A percentile compares a stretch with the other conserved stretches of the same genome.
These are phyloP conservation scores for Trichoderma virens DNA, from an alignment of 495 filamentous ascomycete species.

Conservation along the genomic window DNA sequence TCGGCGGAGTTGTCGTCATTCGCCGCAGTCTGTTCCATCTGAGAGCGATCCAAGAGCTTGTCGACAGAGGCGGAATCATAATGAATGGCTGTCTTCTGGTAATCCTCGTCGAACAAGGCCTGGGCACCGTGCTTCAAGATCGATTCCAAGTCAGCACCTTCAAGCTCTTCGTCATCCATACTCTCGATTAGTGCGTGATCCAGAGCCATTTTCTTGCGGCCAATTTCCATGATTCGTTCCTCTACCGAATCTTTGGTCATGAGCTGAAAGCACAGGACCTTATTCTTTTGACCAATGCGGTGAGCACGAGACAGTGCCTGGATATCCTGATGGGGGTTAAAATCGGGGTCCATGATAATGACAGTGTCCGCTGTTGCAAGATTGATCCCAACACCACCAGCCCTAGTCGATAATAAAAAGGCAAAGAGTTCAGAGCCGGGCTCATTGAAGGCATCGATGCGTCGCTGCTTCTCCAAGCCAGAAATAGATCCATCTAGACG, in stretches of 20 bases:
- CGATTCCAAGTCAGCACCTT: conserved; percentile 69
- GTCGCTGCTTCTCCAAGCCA: conserved; percentile 79
- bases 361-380: conserved; percentile 95
- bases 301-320: conserved; percentile 92
- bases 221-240: conserved; percentile 94
- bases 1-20: conserved; percentile 51
- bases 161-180: conserved; percentile 72
- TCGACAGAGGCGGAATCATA: conserved; percentile 81
- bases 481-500: conserved; percentile 80
- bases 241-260: conserved; percentile 83
- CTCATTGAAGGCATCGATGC: conserved; percentile 89
- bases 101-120: conserved; percentile 74
- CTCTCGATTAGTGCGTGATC: conserved; percentile 90
- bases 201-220: conserved; percentile 87
- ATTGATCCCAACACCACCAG: conserved; percentile 96
- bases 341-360: conserved; percentile 96
- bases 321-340: conserved; percentile 97
- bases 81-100: conserved; percentile 52
- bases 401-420: conserved; percentile 87
- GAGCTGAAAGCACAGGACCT: conserved; percentile 89
- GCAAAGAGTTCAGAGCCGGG: conserved; percentile 74
- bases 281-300: conserved; percentile 91
- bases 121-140: conserved; percentile 84
- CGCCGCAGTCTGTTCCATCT: conserved; percentile 62
- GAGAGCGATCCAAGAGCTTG: conserved; percentile 77